Percentiles rank a stretch among this genome's conserved stretches.
phyloP scores from a whole-genome alignment of 371 early-diverging fungal genomes.

The Syncephalis fuscata region DNA sequence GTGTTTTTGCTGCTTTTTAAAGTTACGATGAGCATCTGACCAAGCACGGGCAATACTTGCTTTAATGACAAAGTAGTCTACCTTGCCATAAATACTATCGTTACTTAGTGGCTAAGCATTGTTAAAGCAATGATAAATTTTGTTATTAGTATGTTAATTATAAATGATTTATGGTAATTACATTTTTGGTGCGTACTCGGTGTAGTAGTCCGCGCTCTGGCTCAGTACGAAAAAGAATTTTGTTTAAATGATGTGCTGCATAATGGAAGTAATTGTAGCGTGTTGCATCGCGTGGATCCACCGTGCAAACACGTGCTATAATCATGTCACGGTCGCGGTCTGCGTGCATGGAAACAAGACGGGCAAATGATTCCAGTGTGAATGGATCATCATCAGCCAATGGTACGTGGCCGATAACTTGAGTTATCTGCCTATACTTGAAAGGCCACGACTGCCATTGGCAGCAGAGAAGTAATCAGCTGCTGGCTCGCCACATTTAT shows the following conservation, averaged over 20 bases:
- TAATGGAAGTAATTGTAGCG: constrained; percentile 40
- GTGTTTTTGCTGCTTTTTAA: too few relatives aligned
- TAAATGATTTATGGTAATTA: constrained; percentile 10
- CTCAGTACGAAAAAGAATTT: constrained; percentile 58
- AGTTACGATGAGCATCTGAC: too few relatives aligned
- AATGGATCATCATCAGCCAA: constrained; percentile 47
- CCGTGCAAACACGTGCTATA: constrained; percentile 60
- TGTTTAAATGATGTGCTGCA: constrained; percentile 66
- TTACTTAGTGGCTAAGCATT: constrained; percentile 47
- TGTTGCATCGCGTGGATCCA: constrained; percentile 33
- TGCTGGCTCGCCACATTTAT: too few relatives aligned
- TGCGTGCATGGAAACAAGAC: constrained; percentile 34
- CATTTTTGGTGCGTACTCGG: constrained; percentile 71
- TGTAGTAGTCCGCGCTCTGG: constrained; percentile 50
- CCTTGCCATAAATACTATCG: constrained; percentile 58
- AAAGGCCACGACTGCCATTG: too few relatives aligned
- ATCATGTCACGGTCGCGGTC: constrained; percentile 55
- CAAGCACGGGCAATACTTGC: background rate
- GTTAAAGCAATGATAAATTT: background rate
- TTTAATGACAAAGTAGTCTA: constrained; percentile 38
- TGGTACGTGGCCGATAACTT: too few relatives aligned
- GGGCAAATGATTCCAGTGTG: constrained; percentile 55
- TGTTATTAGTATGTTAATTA: background rate
- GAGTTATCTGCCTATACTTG: too few relatives aligned
- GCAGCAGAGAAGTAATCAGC: too few relatives aligned